Conservation (phyloP, 2,329 filamentous ascomycete species). For the Penicillium sp. region DNA sequence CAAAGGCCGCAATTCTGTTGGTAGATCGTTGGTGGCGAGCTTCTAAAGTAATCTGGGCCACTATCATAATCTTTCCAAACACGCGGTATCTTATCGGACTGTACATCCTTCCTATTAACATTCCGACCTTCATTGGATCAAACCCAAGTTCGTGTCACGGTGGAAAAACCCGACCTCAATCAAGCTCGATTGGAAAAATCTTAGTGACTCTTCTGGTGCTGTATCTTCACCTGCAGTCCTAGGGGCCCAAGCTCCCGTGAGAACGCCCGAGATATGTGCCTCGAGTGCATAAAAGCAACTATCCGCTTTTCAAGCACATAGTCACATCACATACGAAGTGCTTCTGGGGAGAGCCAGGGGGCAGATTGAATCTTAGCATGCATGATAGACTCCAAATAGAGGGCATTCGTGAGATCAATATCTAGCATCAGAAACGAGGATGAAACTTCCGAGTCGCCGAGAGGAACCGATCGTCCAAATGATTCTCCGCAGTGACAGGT, state of each 20-base stretch:
- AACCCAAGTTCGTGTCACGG: constrained; percentile 8
- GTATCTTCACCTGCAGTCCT: background rate
- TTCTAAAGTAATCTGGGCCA: no score
- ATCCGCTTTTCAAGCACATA: constrained; percentile 9
- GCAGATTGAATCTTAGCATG: background rate
- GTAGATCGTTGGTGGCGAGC: background rate
- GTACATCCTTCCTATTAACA: background rate
- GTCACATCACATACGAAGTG: constrained; percentile 21
- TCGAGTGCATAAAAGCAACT: constrained; percentile 15
- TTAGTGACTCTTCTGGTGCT: constrained; percentile 4
- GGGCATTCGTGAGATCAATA: constrained; percentile 2
- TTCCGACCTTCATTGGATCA: background rate
- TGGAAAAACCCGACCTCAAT: background rate
- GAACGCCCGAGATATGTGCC: constrained; percentile 11
- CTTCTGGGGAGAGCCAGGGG: background rate
- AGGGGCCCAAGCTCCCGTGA: constrained; percentile 14
- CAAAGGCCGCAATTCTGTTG: background rate
- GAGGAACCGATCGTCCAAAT: background rate
- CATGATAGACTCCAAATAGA: background rate
- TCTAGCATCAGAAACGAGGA: constrained; percentile 4
- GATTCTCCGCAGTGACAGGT: constrained; percentile 3
- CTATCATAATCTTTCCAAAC: background rate
- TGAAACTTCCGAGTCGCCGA: constrained; percentile 10
- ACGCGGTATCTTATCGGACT: background rate
- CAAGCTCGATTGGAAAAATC: constrained; percentile 19